Percentiles rank a stretch among this genome's conserved stretches.
Conservation (phyloP, 2,329 filamentous ascomycete species). For the Fusarium cyanostomum region DNA sequence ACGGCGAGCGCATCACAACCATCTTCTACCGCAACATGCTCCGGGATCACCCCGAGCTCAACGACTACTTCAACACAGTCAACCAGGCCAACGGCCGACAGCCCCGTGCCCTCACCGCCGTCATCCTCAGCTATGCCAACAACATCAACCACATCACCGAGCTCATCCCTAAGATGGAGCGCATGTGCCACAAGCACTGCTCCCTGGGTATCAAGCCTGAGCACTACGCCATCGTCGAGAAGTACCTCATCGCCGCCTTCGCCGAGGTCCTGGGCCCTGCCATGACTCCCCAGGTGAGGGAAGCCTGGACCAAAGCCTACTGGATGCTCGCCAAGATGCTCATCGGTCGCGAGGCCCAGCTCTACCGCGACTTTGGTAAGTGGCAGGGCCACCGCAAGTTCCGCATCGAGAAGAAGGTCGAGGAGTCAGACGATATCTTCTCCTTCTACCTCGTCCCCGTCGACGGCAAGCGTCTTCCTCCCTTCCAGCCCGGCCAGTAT, state of each 20-base stretch:
- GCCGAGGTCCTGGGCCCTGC: conserved; percentile 70
- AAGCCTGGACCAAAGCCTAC: conserved; percentile 78
- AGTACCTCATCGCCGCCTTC: conserved; percentile 74
- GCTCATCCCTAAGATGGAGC: conserved; percentile 62
- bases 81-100: conserved; percentile 51
- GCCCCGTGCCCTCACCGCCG: conserved; percentile 47
- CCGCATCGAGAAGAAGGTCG: conserved; percentile 69
- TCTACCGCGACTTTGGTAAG: conserved; percentile 68
- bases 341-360: conserved; percentile 69
- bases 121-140: conserved; percentile 74
- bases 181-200: conserved; percentile 76
- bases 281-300: conserved; percentile 70
- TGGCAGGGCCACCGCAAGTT: conserved; percentile 77
- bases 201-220: conserved; percentile 74
- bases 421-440: conserved; percentile 73
- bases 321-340: conserved; percentile 78
- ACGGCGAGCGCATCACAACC: conserved; percentile 74
- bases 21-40: conserved; percentile 78
- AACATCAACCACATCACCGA: conserved; percentile 73
- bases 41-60: conserved; percentile 69
- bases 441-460: conserved; percentile 75
- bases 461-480: conserved; percentile 68
- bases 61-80: conserved; percentile 72
- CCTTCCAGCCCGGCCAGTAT: conserved; percentile 77
- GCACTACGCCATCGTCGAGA: conserved; percentile 76